A percentile compares a stretch with the other conserved stretches of the same genome.
These are phyloP conservation scores for Paramyrothecium roridum DNA, from an alignment of 2,329 filamentous ascomycete species.

Conservation along the genomic window DNA sequence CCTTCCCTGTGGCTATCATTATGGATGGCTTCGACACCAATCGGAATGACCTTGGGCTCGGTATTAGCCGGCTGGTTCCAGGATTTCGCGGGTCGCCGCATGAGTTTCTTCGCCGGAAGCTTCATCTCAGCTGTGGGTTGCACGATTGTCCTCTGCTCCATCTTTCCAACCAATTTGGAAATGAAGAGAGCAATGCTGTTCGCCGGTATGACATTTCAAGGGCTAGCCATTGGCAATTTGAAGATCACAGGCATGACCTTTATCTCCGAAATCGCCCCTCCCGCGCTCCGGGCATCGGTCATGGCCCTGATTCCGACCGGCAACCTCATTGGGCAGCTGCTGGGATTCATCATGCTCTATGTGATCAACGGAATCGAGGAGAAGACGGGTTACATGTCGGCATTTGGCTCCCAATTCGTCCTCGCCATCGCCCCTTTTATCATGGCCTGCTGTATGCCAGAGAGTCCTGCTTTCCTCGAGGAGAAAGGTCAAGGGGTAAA, in stretches of 20 bases:
- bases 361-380: conserved; percentile 14
- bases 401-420: conserved; percentile 20
- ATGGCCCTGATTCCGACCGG: conserved; percentile 24
- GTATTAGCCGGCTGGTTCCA: conserved; percentile 22
- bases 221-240: conserved; percentile 19
- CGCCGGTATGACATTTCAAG: conserved; percentile 19
- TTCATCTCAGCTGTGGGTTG: conserved; percentile 19
- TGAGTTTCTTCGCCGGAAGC: conserved; percentile 17
- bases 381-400: conserved; percentile 16
- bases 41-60: conserved; percentile 19
- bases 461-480: conserved; percentile 20
- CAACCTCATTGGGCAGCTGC: conserved; percentile 20
- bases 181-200: conserved; percentile 19
- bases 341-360: conserved; percentile 17
- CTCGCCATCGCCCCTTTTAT: conserved; percentile 14
- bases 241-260: conserved; percentile 34
- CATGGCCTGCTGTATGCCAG: conserved; percentile 19
- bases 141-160: conserved; percentile 22
- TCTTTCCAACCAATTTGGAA: conserved; percentile 4
- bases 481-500: conserved; percentile 10
- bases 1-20: conserved; percentile 22
- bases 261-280: conserved; percentile 23
- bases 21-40: conserved; percentile 18
- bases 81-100: conserved; percentile 19
- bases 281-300: conserved; percentile 17